Evolutionary conservation across 2,329 filamentous ascomycete genomes (phyloP).

Genomic region (Rhinocladiella similis): DNA sequence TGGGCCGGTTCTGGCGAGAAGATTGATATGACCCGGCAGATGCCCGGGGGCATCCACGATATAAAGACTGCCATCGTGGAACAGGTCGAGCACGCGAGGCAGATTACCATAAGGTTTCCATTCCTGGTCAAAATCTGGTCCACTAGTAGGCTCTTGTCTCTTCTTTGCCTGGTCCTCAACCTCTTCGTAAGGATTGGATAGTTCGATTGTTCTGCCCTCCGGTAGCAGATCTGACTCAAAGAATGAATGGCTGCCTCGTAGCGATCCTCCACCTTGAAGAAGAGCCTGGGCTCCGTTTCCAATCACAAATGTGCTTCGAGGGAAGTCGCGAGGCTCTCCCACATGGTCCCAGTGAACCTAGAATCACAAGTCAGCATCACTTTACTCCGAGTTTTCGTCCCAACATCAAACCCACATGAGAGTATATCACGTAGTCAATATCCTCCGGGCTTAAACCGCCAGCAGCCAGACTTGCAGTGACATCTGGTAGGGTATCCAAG

Average conservation of each 20-base stretch:
- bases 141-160: neutral
- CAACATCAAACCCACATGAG: slow-evolving; percentile 35
- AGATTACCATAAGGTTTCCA: slow-evolving; percentile 28
- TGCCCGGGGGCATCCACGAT: slow-evolving; percentile 36
- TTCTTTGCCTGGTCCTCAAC: slow-evolving; percentile 12
- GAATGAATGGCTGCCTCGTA: slow-evolving; percentile 29
- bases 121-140: slow-evolving; percentile 21
- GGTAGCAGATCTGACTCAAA: slow-evolving; percentile 31
- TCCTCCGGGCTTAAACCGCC: slow-evolving; percentile 39
- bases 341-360: slow-evolving; percentile 38
- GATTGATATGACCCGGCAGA: slow-evolving; percentile 36
- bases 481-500: slow-evolving; percentile 29
- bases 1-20: slow-evolving; percentile 26
- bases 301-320: slow-evolving; percentile 39
- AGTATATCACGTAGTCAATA: slow-evolving; percentile 44
- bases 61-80: slow-evolving; percentile 33
- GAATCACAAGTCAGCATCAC: slow-evolving; percentile 12
- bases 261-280: slow-evolving; percentile 15
- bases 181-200: slow-evolving; percentile 21
- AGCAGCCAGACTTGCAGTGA: slow-evolving; percentile 35
- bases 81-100: slow-evolving; percentile 31
- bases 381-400: neutral
- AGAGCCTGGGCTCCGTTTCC: slow-evolving; percentile 31
- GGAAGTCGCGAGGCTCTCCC: slow-evolving; percentile 42
- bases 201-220: slow-evolving; percentile 26